These are phyloP conservation scores for Ustilago hordei DNA, from an alignment of 1,284 basidiomycete species.

Conservation along the genomic window DNA sequence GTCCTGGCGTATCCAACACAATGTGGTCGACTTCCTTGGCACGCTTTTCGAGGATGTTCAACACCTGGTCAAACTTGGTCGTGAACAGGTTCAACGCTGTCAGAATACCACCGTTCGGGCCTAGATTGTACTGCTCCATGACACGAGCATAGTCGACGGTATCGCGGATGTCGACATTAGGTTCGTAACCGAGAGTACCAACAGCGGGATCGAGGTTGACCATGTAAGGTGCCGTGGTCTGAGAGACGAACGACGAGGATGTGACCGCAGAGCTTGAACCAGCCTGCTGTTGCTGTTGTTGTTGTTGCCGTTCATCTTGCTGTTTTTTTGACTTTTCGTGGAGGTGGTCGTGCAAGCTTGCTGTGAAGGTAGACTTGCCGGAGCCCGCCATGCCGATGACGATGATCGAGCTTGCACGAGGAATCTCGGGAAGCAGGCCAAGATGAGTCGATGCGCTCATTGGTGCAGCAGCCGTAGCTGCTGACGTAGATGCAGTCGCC, in stretches of 20 bases:
- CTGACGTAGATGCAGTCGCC: slow-evolving; percentile 21
- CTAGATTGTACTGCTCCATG: slow-evolving; percentile 99
- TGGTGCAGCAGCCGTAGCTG: slow-evolving; percentile 8
- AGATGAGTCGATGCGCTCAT: slow-evolving; percentile 31
- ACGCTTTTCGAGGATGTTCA: slow-evolving; percentile 90
- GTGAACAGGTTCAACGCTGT: slow-evolving; percentile 98
- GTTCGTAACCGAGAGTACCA: slow-evolving; percentile 86
- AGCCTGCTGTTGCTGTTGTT: slow-evolving; percentile 6
- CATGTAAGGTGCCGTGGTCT: slow-evolving; percentile 82
- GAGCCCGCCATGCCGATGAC: slow-evolving; percentile 86
- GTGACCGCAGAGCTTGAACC: slow-evolving; percentile 6
- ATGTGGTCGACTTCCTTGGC: slow-evolving; percentile 86
- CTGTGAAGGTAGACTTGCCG: slow-evolving; percentile 97
- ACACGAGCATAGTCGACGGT: slow-evolving; percentile 97
- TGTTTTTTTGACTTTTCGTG: slow-evolving; percentile 39
- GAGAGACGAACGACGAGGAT: slow-evolving; percentile 3
- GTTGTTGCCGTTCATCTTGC: slow-evolving; percentile 25
- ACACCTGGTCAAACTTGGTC: slow-evolving; percentile 98
- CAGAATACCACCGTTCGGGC: slow-evolving; percentile 96
- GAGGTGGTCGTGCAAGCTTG: slow-evolving; percentile 53
- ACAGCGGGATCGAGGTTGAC: slow-evolving; percentile 98
- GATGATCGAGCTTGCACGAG: slow-evolving; percentile 66
- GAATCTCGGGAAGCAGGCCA: slow-evolving; percentile 53
- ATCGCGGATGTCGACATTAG: slow-evolving; percentile 98
- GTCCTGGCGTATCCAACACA: slow-evolving; percentile 95